Base-by-base conservation (phyloP, 1,284 basidiomycete genomes). In the Ganoderma meredithae region DNA sequence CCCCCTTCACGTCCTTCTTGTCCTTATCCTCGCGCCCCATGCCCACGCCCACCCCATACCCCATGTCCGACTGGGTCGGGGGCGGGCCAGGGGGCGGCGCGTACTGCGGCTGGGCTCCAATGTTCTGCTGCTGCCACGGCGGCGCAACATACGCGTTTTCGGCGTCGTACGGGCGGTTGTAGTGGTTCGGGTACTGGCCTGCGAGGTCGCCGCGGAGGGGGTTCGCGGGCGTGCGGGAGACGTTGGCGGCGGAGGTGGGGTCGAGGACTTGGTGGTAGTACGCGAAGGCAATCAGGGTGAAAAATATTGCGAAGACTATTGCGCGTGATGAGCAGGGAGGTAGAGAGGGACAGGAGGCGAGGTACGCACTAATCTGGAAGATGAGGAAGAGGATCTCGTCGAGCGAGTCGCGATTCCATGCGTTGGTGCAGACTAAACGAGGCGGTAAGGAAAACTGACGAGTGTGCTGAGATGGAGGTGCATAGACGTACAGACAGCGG, bases 261-360 rank as follows among this genome's bases (percentile, higher is more conserved):
- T 95, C 91, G 39, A 87, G 83, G 10, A 88, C 76, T 80, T 95
- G 93, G 31, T 88, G 87, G 76, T 91, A 90, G 81, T 89, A 95
- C 10, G 83, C 82, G 75, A 90, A 90, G 1, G 88, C 85, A 71
- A 92, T 78, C 62, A 85, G 73, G 44, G 86, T 83, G 82, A 93
- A 92, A 64, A 93, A 76, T 25, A 83, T 70, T 65, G 88, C 82
- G 49, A 89, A 74, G 61, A 86, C 87, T 89, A 67, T 5, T 55
- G 55, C 9, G n/a, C 33, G 19, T 39, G 15, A 7, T 8, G 55
- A 36, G 22, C 39, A 13, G 55, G 27, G 17, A 33, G 4, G 15
- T 9, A 8, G 22, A 15, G 6, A 2, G 2, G 39, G 39, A 40
- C 17, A 10, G 33, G 36, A 2, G 13, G 55, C 13, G 58, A 31